Percentiles rank a stretch among this genome's conserved stretches.
These are phyloP conservation scores for Protoeuglena noctilucae DNA, from an alignment of 139 green algal species.

Conservation along the genomic window DNA sequence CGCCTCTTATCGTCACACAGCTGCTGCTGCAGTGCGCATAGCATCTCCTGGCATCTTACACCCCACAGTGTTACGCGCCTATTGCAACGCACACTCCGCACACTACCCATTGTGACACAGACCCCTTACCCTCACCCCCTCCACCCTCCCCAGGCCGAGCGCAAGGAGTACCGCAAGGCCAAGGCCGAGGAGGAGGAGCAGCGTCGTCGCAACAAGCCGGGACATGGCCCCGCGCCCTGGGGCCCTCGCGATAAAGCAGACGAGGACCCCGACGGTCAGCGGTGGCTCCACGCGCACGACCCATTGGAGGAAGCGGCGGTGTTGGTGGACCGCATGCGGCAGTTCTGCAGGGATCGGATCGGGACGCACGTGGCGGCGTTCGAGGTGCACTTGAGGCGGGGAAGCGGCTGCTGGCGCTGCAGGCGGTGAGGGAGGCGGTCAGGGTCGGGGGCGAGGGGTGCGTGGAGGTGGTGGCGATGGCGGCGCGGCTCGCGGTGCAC, in stretches of 20 bases:
- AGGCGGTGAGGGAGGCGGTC: slow-evolving; percentile 38
- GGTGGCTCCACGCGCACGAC: slow-evolving; percentile 48
- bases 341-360: slow-evolving; percentile 22
- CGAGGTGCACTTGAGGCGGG: slow-evolving; percentile 42
- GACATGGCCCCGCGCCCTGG: slow-evolving; percentile 1
- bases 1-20: neutral
- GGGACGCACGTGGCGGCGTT: slow-evolving; percentile 40
- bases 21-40: slow-evolving; percentile 21
- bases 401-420: slow-evolving; percentile 58
- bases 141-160: slow-evolving; percentile 29
- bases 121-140: no score
- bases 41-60: slow-evolving; percentile 24
- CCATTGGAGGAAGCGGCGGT: slow-evolving; percentile 74
- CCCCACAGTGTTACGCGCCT: no score
- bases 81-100: no score
- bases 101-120: no score
- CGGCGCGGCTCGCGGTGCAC: neutral
- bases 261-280: slow-evolving; percentile 63
- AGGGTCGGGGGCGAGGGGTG: slow-evolving; percentile 19
- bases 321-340: slow-evolving; percentile 52
- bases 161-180: slow-evolving; percentile 32
- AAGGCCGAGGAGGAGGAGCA: slow-evolving; percentile 26
- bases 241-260: slow-evolving; percentile 29
- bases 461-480: neutral
- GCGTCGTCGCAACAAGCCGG: slow-evolving; percentile 15